phyloP scores from a whole-genome alignment of 2,329 filamentous ascomycete genomes.

The Colletotrichum scovillei region DNA sequence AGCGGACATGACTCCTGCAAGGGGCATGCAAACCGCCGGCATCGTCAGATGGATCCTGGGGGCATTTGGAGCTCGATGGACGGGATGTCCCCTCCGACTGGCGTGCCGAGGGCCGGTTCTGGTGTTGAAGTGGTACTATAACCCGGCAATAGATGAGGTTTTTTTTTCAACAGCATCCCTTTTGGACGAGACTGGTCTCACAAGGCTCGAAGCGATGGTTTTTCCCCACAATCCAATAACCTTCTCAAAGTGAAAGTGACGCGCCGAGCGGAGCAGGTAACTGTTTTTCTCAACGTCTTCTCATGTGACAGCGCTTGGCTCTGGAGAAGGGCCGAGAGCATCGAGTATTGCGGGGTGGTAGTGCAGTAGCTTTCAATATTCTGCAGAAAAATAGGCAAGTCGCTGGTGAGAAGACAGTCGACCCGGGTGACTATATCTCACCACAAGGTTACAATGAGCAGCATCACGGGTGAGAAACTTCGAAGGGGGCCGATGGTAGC shows the following conservation, averaged over 20 bases:
- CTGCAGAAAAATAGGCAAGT: not conserved
- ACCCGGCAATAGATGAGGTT: not conserved
- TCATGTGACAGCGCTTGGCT: conserved; percentile 31
- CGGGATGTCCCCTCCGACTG: conserved; percentile 8
- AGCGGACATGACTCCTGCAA: conserved; percentile 32
- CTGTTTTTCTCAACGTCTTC: not conserved
- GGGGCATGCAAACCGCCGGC: conserved; percentile 3
- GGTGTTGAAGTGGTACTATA: not conserved
- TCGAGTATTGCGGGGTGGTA: conserved; percentile 19
- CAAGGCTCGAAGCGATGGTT: not conserved
- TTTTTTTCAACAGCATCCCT: not conserved
- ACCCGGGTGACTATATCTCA: not conserved
- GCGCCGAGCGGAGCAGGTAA: not conserved
- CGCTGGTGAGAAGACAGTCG: not conserved
- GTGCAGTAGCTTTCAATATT: conserved; percentile 22
- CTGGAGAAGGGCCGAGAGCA: conserved; percentile 30
- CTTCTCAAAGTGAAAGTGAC: not conserved
- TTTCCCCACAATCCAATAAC: conserved; percentile 3
- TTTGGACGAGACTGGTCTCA: not conserved
- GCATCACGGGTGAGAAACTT: not conserved
- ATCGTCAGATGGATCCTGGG: not conserved
- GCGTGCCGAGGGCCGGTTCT: not conserved
- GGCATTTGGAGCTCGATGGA: not conserved
- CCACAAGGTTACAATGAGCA: not conserved
- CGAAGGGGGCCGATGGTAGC: not conserved